Conservation (phyloP, 1,284 basidiomycete species). For the Amylostereum areolatum region DNA sequence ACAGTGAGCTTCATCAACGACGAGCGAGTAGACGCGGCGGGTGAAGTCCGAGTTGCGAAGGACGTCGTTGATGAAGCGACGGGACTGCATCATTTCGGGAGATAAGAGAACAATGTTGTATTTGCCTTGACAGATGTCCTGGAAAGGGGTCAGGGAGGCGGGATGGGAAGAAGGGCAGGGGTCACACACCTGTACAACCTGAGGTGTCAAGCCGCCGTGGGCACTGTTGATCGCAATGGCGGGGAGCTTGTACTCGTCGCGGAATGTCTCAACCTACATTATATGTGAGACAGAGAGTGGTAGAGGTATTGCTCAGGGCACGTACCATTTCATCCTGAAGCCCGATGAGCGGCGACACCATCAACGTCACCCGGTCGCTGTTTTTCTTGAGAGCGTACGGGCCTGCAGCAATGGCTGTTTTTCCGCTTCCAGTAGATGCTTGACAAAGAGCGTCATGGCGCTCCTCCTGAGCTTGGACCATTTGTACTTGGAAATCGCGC, state of each 20-base stretch:
- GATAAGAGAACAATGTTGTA: background rate
- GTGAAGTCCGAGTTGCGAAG: background rate
- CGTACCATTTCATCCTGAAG: background rate
- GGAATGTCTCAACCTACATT: background rate
- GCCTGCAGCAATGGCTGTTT: background rate
- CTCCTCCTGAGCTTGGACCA: background rate
- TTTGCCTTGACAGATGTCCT: background rate
- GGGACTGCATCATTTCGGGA: background rate
- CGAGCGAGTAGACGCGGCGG: background rate
- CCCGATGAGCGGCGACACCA: background rate
- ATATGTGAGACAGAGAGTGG: constrained; percentile 7
- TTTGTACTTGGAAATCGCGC: background rate
- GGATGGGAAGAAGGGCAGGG: background rate
- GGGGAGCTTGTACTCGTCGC: background rate
- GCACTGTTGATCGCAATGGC: background rate
- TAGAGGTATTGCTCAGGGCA: constrained; percentile 13
- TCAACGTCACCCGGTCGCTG: background rate
- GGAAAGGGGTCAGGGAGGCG: background rate
- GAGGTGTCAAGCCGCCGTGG: background rate
- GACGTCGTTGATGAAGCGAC: background rate
- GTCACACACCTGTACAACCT: constrained; percentile 18
- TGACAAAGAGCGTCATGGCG: background rate
- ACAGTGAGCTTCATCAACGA: background rate
- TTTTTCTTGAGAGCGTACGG: background rate
- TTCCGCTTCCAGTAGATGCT: background rate